Conservation (phyloP, 345 rosid species). For the Theobroma cacao region DNA sequence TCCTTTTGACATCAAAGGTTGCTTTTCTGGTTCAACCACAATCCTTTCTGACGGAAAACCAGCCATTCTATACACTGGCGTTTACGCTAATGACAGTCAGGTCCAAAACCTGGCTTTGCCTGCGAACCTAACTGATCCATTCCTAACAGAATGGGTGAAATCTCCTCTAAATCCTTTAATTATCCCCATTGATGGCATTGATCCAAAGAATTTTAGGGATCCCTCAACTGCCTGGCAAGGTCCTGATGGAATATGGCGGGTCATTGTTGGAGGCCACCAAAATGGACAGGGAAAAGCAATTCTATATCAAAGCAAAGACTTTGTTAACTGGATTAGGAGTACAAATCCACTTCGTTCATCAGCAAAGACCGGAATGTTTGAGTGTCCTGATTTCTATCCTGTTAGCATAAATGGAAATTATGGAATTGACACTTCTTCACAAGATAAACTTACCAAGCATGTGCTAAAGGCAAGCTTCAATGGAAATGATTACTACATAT, state of each 20-base stretch:
- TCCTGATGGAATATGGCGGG: constrained; percentile 53
- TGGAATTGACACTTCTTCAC: constrained; percentile 32
- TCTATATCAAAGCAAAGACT: constrained; percentile 56
- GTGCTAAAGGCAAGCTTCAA: constrained; percentile 58
- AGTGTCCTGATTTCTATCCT: constrained; percentile 78
- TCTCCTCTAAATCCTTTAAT: constrained; percentile 47
- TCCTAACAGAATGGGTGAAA: constrained; percentile 51
- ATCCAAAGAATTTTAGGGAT: constrained; percentile 47
- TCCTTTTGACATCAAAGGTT: constrained; percentile 1
- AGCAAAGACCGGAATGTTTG: constrained; percentile 63
- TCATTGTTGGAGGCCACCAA: constrained; percentile 36
- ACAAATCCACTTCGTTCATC: constrained; percentile 43
- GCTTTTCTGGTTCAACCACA: not conserved
- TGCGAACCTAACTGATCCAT: constrained; percentile 46
- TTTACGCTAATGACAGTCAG: not conserved
- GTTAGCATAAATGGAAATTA: constrained; percentile 19
- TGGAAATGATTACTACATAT: constrained; percentile 27
- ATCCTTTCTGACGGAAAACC: not conserved
- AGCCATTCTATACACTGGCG: not conserved
- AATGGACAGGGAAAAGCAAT: constrained; percentile 37
- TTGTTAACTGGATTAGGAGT: constrained; percentile 43
- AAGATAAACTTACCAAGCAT: constrained; percentile 29
- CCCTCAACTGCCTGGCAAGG: constrained; percentile 75
- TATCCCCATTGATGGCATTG: constrained; percentile 24
- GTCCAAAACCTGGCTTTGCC: constrained; percentile 53